Percentiles rank a stretch among this genome's conserved stretches.
These are phyloP conservation scores for Saccharomycopsis vini DNA, from an alignment of 805 yeast species.

Conservation along the genomic window DNA sequence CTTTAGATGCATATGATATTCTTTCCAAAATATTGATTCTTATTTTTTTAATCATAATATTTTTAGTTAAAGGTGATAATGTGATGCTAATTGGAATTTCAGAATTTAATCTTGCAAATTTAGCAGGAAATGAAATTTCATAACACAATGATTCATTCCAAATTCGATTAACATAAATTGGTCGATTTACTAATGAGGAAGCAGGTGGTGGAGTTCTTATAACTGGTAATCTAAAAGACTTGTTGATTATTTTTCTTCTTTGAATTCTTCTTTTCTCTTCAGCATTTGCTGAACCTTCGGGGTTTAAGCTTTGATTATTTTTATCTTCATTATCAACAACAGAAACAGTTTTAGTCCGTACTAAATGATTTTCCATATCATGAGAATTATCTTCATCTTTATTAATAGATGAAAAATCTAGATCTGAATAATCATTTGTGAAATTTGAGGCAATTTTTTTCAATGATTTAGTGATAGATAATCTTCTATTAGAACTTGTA, in stretches of 20 bases:
- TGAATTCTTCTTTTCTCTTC: too few species aligned
- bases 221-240: constrained; percentile 17
- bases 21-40: constrained; percentile 60
- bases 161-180: constrained; percentile 63
- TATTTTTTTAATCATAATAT: constrained; percentile 52
- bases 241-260: constrained; percentile 7
- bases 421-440: neutral
- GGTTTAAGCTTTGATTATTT: neutral
- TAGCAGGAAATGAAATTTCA: constrained; percentile 62
- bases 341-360: neutral
- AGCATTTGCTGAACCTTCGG: neutral
- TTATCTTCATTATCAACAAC: neutral
- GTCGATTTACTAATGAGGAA: constrained; percentile 45
- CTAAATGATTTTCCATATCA: neutral
- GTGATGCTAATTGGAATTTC: constrained; percentile 54
- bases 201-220: constrained; percentile 34
- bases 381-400: constrained; percentile 1
- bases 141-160: constrained; percentile 70
- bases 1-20: constrained; percentile 52
- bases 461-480: constrained; percentile 13
- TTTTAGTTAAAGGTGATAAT: constrained; percentile 56
- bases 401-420: neutral
- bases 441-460: constrained; percentile 10
- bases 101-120: constrained; percentile 56
- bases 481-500: neutral